Evolutionary conservation across 257 asterid species (phyloP).

Genomic region (Marsdenia floribunda): DNA sequence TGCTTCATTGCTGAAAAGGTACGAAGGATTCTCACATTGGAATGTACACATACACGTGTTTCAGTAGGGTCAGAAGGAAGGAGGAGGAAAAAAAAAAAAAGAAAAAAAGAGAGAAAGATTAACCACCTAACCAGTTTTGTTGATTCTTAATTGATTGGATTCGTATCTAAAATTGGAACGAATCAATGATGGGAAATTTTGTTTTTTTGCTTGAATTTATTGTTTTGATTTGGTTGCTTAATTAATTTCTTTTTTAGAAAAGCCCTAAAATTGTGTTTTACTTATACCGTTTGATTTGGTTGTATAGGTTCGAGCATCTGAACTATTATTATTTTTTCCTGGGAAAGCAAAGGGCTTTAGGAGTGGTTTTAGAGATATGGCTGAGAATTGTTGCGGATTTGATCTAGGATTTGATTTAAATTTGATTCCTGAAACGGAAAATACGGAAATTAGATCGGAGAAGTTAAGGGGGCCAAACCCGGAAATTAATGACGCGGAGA

Average conservation of each 20-base stretch:
- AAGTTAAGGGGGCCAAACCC: slow-evolving; percentile 57
- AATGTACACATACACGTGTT: slow-evolving; percentile 4
- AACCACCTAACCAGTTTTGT: too few species aligned
- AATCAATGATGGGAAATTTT: not conserved
- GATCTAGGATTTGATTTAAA: slow-evolving; percentile 23
- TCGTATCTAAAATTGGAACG: not conserved
- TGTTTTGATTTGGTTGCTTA: slow-evolving; percentile 3
- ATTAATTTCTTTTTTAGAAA: not conserved
- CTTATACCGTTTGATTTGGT: slow-evolving; percentile 5
- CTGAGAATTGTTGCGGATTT: slow-evolving; percentile 20
- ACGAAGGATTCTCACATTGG: not conserved
- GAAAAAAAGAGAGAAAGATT: not conserved
- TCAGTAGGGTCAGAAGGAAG: not conserved
- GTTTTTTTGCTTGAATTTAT: not conserved
- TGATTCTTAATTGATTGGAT: not conserved
- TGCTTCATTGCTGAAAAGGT: slow-evolving; percentile 6
- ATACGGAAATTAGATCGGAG: slow-evolving; percentile 27
- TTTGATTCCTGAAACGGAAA: slow-evolving; percentile 44
- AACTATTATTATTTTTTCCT: not conserved
- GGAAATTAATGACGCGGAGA: slow-evolving; percentile 42
- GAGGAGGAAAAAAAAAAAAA: too few species aligned
- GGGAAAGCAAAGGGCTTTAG: slow-evolving; percentile 1
- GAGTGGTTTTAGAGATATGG: slow-evolving; percentile 5
- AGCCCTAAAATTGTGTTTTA: slow-evolving; percentile 1
- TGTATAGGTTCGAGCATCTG: slow-evolving; percentile 14